Conservation (phyloP, 306 rosid species). For the Cucumis melo region DNA sequence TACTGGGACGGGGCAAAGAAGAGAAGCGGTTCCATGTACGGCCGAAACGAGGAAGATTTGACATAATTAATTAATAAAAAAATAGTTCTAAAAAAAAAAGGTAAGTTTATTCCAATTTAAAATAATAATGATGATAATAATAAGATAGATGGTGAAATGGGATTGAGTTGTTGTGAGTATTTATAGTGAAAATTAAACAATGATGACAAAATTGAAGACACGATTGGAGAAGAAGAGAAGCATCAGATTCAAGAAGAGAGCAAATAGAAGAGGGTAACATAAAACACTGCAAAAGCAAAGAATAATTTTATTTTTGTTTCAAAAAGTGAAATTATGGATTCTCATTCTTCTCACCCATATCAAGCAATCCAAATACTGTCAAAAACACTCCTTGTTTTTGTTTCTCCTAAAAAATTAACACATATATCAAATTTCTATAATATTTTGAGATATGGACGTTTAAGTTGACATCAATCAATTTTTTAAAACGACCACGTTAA, state of each 20-base stretch:
- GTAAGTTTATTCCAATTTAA: background rate
- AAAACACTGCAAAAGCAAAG: background rate
- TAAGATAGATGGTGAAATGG: background rate
- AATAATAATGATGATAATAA: background rate
- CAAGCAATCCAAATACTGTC: background rate
- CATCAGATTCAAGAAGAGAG: background rate
- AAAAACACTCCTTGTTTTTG: background rate
- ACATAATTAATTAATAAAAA: slow-evolving; percentile 24
- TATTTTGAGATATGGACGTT: too few relatives aligned
- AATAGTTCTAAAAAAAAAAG: too few relatives aligned
- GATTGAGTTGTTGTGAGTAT: background rate
- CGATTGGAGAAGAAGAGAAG: background rate
- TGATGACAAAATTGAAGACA: background rate
- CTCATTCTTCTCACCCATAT: background rate
- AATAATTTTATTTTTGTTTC: background rate
- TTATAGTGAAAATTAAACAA: background rate
- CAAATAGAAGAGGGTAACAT: background rate
- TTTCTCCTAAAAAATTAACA: too few relatives aligned
- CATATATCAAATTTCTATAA: too few relatives aligned
- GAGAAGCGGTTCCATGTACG: slow-evolving; percentile 64
- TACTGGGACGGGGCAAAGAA: slow-evolving; percentile 21
- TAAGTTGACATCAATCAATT: too few relatives aligned
- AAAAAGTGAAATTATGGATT: background rate
- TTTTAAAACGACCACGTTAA: too few relatives aligned
- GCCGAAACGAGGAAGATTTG: slow-evolving; percentile 25